Evolutionary conservation across 108 stramenopile genomes (phyloP).

Genomic region (Cyclotella kingstonii): DNA sequence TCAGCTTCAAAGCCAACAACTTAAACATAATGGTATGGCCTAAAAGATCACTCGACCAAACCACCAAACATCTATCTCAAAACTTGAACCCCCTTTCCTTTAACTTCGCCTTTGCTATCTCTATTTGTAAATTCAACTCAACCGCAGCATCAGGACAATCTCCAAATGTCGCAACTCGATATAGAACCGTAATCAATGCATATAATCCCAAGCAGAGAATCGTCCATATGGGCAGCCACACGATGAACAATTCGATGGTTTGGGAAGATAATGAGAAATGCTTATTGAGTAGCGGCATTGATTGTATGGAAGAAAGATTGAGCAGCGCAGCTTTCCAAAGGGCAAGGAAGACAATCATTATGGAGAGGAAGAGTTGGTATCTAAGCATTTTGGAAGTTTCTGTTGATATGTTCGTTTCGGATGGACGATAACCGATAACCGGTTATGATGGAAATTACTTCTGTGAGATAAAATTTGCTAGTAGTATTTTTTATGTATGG

Average conservation of each 20-base stretch:
- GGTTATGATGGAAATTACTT: no score
- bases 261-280: no score
- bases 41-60: no score
- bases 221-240: constrained; percentile 66
- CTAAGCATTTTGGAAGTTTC: constrained; percentile 36
- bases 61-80: no score
- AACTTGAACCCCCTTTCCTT: constrained; percentile 51
- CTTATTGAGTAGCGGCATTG: not conserved
- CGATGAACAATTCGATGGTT: constrained; percentile 19
- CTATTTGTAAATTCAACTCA: constrained; percentile 63
- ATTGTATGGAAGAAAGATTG: constrained; percentile 6
- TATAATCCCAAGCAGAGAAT: constrained; percentile 57
- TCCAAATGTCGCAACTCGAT: constrained; percentile 54
- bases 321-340: constrained; percentile 49
- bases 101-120: constrained; percentile 64
- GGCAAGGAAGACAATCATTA: constrained; percentile 44
- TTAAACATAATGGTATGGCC: no score
- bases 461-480: no score
- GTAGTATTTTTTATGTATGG: no score
- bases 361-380: constrained; percentile 63
- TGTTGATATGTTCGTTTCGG: not conserved
- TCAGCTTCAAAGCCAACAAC: no score
- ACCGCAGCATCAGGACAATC: constrained; percentile 65
- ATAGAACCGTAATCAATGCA: constrained; percentile 53
- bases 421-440: no score